These are phyloP conservation scores for Lichtheimia ornata DNA, from an alignment of 371 early-diverging fungal species.

Conservation along the genomic window DNA sequence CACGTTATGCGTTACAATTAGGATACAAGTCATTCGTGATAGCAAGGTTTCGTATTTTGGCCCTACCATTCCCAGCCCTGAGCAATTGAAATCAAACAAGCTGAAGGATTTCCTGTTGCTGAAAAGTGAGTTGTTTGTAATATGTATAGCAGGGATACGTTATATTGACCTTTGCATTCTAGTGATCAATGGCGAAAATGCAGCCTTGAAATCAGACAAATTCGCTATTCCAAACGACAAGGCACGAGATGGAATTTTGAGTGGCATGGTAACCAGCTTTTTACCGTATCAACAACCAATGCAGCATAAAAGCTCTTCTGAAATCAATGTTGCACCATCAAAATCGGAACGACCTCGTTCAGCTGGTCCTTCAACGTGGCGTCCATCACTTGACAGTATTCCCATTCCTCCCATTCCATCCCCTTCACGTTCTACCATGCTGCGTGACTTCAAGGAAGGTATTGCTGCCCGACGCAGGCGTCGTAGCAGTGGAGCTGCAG, in stretches of 20 bases:
- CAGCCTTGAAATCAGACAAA: constrained; percentile 72
- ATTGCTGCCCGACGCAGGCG: constrained; percentile 7
- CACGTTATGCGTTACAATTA: neutral
- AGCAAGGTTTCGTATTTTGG: constrained; percentile 2
- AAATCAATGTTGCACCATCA: neutral
- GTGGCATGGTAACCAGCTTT: neutral
- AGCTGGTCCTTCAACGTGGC: neutral
- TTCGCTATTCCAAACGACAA: constrained; percentile 54
- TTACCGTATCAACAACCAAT: no score
- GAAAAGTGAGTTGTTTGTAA: constrained; percentile 1
- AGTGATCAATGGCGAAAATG: constrained; percentile 80
- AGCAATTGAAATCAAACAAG: neutral
- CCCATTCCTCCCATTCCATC: constrained; percentile 2
- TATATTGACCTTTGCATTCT: neutral
- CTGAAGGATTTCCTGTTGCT: constrained; percentile 5
- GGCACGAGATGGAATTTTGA: constrained; percentile 50
- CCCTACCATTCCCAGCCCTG: neutral
- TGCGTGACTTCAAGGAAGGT: constrained; percentile 4
- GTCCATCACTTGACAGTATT: neutral
- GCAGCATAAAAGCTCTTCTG: neutral
- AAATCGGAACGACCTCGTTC: neutral
- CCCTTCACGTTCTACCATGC: constrained; percentile 12
- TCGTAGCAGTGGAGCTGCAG: constrained; percentile 4
- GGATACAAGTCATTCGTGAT: constrained; percentile 1
- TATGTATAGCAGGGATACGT: no score